These are phyloP conservation scores for Gaertneriomyces sp. DNA, from an alignment of 192 early-diverging fungal genomes.

Conservation along the genomic window DNA sequence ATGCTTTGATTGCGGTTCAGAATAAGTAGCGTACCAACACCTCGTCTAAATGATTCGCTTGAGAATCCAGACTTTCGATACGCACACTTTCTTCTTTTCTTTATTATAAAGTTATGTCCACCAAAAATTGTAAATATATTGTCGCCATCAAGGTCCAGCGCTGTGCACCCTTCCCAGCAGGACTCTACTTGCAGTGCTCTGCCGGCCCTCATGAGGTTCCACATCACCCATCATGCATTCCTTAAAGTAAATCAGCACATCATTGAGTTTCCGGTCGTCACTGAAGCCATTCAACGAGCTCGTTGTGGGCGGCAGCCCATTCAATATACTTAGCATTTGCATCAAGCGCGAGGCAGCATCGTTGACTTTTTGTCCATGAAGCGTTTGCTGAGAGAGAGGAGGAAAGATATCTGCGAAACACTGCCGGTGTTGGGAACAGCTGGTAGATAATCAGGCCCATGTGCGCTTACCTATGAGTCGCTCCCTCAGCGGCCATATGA, in stretches of 20 bases:
- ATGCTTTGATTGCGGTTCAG: no score
- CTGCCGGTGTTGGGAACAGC: not conserved
- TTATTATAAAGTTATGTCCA: no score
- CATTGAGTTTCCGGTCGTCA: not conserved
- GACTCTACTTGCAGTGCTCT: no score
- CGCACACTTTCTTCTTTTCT: no score
- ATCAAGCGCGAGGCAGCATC: conserved; percentile 66
- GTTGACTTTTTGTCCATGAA: conserved; percentile 57
- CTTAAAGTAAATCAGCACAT: not conserved
- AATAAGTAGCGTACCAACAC: no score
- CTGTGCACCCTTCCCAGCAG: no score
- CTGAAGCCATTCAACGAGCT: not conserved
- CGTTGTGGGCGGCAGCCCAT: conserved; percentile 1
- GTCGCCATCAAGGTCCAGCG: no score
- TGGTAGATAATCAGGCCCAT: not conserved
- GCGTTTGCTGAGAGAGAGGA: conserved; percentile 61
- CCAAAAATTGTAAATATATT: no score
- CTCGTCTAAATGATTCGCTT: no score
- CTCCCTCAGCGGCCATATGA: conserved; percentile 59
- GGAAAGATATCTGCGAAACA: conserved; percentile 55
- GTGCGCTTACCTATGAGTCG: conserved; percentile 55
- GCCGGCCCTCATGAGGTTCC: no score
- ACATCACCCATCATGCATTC: not conserved
- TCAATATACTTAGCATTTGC: conserved; percentile 65
- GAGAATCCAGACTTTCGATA: no score